A percentile compares a stretch with the other conserved stretches of the same genome.
Evolutionary conservation across 306 rosid genomes (phyloP).

Genomic region (Cicer judaicum): DNA sequence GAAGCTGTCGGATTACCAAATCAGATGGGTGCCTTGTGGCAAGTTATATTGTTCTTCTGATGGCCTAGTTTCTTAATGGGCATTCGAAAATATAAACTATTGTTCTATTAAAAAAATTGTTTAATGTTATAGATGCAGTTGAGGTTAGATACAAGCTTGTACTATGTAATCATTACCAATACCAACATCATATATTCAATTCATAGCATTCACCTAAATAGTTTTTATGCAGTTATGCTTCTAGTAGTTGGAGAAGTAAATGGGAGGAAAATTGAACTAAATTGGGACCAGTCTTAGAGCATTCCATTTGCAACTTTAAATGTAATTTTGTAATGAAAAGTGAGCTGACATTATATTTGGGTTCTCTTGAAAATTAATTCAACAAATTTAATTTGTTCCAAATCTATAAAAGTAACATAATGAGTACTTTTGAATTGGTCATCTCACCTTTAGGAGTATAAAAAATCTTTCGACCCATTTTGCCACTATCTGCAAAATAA

Average conservation of each 20-base stretch:
- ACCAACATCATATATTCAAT: constrained; percentile 35
- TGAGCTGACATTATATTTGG: no score
- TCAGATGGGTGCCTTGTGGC: constrained; percentile 49
- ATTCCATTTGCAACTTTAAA: no score
- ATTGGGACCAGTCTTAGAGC: background rate
- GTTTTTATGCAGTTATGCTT: background rate
- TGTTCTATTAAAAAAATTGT: constrained; percentile 38
- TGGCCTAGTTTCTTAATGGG: constrained; percentile 42
- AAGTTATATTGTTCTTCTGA: constrained; percentile 31
- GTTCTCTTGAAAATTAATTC: no score
- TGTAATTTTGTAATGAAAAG: no score
- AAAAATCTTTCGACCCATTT: no score
- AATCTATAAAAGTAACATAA: no score
- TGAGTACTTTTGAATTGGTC: no score
- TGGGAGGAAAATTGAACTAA: background rate
- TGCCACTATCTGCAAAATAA: no score
- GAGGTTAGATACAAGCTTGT: constrained; percentile 42
- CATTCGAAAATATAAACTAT: constrained; percentile 45
- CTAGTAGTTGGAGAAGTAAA: constrained; percentile 5
- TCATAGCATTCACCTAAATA: constrained; percentile 27
- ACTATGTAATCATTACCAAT: constrained; percentile 35
- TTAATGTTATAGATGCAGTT: constrained; percentile 43
- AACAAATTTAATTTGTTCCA: no score
- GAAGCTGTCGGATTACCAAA: constrained; percentile 36
- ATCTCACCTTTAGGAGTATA: no score